These are phyloP conservation scores for Aurifilum marmelostoma DNA, from an alignment of 2,329 filamentous ascomycete species.

Conservation along the genomic window DNA sequence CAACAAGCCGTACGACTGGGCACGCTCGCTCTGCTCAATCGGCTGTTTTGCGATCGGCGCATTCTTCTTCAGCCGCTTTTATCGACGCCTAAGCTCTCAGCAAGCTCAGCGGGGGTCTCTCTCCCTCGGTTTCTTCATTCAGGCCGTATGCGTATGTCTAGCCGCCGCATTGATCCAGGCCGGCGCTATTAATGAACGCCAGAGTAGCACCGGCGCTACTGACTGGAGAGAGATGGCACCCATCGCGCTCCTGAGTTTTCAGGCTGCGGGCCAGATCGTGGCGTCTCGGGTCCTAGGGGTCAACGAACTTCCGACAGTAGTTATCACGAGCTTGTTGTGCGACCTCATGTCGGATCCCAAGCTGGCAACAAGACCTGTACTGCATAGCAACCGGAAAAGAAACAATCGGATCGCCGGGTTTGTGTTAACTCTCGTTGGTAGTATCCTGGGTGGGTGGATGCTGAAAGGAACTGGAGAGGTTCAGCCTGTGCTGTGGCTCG, in stretches of 20 bases:
- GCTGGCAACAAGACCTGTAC: conserved; percentile 43
- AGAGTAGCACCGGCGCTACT: conserved; percentile 6
- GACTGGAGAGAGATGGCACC: conserved; percentile 36
- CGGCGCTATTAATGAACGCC: conserved; percentile 15
- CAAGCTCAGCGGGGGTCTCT: conserved; percentile 22
- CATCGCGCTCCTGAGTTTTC: conserved; percentile 51
- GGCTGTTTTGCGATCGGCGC: conserved; percentile 47
- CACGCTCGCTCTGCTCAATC: conserved; percentile 47
- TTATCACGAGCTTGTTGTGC: conserved; percentile 58
- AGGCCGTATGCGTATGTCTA: conserved; percentile 22
- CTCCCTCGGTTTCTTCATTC: conserved; percentile 22
- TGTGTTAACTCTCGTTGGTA: conserved; percentile 50
- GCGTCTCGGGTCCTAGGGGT: conserved; percentile 52
- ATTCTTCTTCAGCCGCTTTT: conserved; percentile 43
- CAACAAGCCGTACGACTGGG: conserved; percentile 45
- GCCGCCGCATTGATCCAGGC: conserved; percentile 25
- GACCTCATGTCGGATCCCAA: conserved; percentile 56
- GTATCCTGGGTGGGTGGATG: conserved; percentile 53
- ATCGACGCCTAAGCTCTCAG: conserved; percentile 28
- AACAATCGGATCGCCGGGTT: conserved; percentile 51
- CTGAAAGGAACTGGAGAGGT: conserved; percentile 46
- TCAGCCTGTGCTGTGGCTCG: conserved; percentile 48
- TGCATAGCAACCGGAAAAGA: conserved; percentile 50
- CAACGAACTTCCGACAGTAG: conserved; percentile 58
- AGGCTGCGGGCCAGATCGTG: conserved; percentile 58